These are phyloP conservation scores for Penicillium nordicum DNA, from an alignment of 2,329 filamentous ascomycete species.

Conservation along the genomic window DNA sequence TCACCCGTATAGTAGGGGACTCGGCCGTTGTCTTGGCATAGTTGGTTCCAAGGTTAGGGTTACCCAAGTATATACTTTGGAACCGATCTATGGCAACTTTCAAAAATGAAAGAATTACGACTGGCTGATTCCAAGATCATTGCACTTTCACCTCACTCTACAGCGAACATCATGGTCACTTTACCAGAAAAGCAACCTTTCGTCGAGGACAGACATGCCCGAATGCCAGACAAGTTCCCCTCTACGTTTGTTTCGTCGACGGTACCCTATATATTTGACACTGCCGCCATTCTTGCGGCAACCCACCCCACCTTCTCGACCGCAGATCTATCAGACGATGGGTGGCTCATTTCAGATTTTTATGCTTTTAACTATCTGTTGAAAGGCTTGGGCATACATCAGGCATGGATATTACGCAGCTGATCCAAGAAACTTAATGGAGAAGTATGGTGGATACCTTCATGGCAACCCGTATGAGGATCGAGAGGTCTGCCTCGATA, in stretches of 20 bases:
- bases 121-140: too few relatives aligned
- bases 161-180: background rate
- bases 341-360: conserved; percentile 9
- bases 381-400: background rate
- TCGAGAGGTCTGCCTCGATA: background rate
- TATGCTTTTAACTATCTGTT: conserved; percentile 5
- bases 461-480: background rate
- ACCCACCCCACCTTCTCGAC: background rate
- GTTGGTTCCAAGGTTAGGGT: too few relatives aligned
- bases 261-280: background rate
- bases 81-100: too few relatives aligned
- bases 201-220: background rate
- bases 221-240: background rate
- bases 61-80: too few relatives aligned
- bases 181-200: background rate
- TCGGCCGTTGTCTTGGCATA: too few relatives aligned
- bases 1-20: too few relatives aligned
- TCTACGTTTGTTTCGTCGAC: background rate
- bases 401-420: conserved; percentile 6
- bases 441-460: background rate
- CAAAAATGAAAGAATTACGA: too few relatives aligned
- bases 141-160: background rate
- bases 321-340: background rate
- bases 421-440: background rate
- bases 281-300: conserved; percentile 2